These are phyloP conservation scores for Tricholoma sp. DNA, from an alignment of 768 basidiomycete genomes.

Conservation along the genomic window DNA sequence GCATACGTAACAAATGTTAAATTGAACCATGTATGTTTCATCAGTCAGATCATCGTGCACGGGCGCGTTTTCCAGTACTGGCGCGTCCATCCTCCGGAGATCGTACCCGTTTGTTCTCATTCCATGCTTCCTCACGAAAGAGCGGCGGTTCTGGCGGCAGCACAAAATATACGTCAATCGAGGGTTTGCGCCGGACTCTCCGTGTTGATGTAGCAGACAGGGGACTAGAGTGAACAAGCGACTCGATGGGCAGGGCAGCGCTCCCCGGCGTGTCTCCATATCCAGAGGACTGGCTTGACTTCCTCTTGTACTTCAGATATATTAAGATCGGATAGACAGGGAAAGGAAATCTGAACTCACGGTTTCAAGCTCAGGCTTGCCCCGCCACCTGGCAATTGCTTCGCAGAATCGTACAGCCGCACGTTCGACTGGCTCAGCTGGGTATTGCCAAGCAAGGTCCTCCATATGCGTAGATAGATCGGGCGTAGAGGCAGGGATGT, in stretches of 20 bases:
- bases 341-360: conserved; percentile 31
- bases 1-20: too few relatives aligned
- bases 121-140: conserved; percentile 15
- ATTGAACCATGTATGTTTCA: background rate
- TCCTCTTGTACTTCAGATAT: conserved; percentile 47
- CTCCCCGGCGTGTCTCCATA: conserved; percentile 25
- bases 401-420: conserved; percentile 78
- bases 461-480: conserved; percentile 81
- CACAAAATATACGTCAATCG: conserved; percentile 44
- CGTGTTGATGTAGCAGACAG: conserved; percentile 3
- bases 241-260: conserved; percentile 54
- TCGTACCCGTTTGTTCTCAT: conserved; percentile 19
- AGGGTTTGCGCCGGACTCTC: conserved; percentile 27
- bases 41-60: background rate
- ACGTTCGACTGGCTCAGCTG: conserved; percentile 77
- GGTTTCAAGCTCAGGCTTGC: conserved; percentile 79
- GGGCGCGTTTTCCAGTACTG: conserved; percentile 15
- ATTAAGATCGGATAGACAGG: conserved; percentile 19
- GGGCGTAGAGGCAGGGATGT: conserved; percentile 63
- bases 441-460: conserved; percentile 72
- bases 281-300: conserved; percentile 25
- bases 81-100: conserved; percentile 15
- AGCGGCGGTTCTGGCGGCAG: conserved; percentile 14
- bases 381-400: conserved; percentile 77
- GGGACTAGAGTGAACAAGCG: conserved; percentile 63